Conservation (phyloP, 2,329 filamentous ascomycete species). For the Chaetothyriales sp. region DNA sequence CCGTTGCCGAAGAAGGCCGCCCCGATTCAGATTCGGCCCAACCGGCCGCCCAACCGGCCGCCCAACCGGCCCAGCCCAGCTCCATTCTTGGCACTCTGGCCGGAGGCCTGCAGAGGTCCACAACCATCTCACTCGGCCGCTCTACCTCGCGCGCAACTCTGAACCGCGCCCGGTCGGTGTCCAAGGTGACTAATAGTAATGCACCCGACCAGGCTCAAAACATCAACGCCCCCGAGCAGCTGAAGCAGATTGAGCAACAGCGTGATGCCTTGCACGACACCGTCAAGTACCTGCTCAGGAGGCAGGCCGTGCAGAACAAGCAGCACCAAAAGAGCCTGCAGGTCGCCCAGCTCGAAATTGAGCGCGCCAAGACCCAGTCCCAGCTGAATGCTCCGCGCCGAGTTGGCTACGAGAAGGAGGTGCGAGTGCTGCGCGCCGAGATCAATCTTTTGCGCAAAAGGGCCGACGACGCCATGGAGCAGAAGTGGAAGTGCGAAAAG, state of each 20-base stretch:
- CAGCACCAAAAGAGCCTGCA: conserved; percentile 72
- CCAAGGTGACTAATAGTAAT: conserved; percentile 33
- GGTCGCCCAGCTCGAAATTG: conserved; percentile 63
- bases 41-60: too few species aligned
- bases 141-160: conserved; percentile 51
- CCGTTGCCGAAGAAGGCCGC: conserved; percentile 49
- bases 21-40: conserved; percentile 14
- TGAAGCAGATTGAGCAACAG: conserved; percentile 89
- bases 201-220: conserved; percentile 45
- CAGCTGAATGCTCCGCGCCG: conserved; percentile 49
- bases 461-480: conserved; percentile 84
- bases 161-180: conserved; percentile 36
- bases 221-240: conserved; percentile 59
- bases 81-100: conserved; percentile 37
- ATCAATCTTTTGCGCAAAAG: conserved; percentile 71
- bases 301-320: conserved; percentile 71
- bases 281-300: conserved; percentile 68
- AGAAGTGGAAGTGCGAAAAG: conserved; percentile 94
- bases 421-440: conserved; percentile 65
- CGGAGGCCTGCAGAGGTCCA: conserved; percentile 13
- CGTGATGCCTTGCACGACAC: conserved; percentile 82
- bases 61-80: conserved; percentile 24
- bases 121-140: conserved; percentile 35
- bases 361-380: conserved; percentile 48
- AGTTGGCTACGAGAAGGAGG: conserved; percentile 71